Evolutionary conservation across 495 filamentous ascomycete genomes (phyloP), one percentile per base, ranked within the genome.

Genomic region (Aspergillus incahuasiensis): DNA sequence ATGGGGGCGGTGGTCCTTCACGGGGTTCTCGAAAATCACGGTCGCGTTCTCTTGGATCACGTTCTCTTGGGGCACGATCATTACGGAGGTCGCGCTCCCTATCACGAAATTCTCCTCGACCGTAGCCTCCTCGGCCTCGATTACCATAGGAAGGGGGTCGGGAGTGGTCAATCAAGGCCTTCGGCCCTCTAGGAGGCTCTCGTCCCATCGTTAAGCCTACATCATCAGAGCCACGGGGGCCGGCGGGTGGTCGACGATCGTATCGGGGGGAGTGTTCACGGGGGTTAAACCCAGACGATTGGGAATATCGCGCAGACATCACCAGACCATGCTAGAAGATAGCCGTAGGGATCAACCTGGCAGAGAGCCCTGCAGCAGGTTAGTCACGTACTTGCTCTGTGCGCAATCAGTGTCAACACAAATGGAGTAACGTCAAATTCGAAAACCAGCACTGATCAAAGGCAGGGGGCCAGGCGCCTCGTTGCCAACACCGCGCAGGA

Each of bases 161-260:
- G 28, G 85, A 81, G 3, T 82, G 69, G 59, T 89, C 86, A 19
- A 86, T 74, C 52, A 86, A 63, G 7, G 84, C 87, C 64, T 87
- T 88, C 0, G 88, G 88, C 3, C 83, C 88, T 34, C 86, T 76
- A 1, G 88, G 88, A 0, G 88, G 85, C 47, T 83, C 81, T 48
- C 81, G 63, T 21, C 71, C 72, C 19, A 78, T 63, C 11, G 73
- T 57, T 13, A 60, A 53, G 55, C 61, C 70, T 12, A 59, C 66
- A 59, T 76, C 74, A 55, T 76, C 73, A 15, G 69, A 63, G 45
- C 69, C 69, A 48, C 74, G 73, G 48, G 74, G 68, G 40, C 68
- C 68, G 18, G 57, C 60, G 19, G 72, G 72, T n/a, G 69, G 69
- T 19, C 73, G 73, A 60, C 74, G 73, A 56, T 77, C 74, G 39